Evolutionary conservation across 176 grass and related monocot genomes (phyloP).

Genomic region (Carex pumila): DNA sequence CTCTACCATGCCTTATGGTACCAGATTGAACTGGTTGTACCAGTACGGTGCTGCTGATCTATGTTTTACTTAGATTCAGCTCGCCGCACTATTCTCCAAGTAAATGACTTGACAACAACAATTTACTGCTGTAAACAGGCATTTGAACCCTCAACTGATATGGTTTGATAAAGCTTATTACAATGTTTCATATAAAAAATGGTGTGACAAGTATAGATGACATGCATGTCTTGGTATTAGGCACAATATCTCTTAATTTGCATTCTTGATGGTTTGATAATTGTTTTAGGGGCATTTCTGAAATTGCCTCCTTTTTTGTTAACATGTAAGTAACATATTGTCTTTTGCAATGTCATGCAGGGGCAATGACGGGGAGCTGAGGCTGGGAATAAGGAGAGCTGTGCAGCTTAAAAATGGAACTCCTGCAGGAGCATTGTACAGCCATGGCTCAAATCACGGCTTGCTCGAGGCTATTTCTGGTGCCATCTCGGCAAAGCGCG

Average conservation of each 20-base stretch:
- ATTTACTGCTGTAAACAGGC: too few species aligned
- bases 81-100: not conserved
- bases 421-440: slow-evolving; percentile 30
- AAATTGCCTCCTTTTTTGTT: not conserved
- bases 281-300: not conserved
- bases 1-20: not conserved
- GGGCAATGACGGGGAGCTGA: slow-evolving; percentile 77
- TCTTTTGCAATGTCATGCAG: slow-evolving; percentile 27
- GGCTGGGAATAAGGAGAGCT: slow-evolving; percentile 74
- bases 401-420: slow-evolving; percentile 72
- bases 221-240: not conserved
- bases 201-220: not conserved
- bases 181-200: not conserved
- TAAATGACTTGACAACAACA: not conserved
- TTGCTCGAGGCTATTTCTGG: slow-evolving; percentile 36
- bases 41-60: not conserved
- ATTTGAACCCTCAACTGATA: too few species aligned
- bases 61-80: not conserved
- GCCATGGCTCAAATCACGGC: slow-evolving; percentile 28
- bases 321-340: not conserved
- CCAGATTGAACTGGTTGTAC: not conserved
- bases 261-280: not conserved
- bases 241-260: not conserved
- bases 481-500: slow-evolving; percentile 39
- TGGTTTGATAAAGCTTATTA: not conserved